Conservation (phyloP, 192 early-diverging fungal species). For the Backusella macrospora region DNA sequence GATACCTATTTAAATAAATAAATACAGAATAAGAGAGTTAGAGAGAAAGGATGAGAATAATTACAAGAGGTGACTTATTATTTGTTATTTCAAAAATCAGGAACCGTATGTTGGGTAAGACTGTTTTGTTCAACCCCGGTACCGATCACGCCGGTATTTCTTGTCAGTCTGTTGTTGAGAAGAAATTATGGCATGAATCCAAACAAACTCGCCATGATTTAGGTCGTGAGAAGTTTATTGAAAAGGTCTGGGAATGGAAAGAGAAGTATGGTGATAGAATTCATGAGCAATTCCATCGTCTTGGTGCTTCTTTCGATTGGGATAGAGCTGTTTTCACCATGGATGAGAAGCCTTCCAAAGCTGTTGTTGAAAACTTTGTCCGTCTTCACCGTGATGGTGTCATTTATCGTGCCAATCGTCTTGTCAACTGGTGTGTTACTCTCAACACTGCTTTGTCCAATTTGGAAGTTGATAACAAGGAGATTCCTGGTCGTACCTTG, state of each 20-base stretch:
- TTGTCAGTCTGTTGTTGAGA: constrained; percentile 96
- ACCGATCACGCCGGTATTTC: constrained; percentile 98
- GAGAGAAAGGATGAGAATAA: too few species aligned
- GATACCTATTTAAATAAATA: neutral
- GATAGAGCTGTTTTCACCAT: constrained; percentile 89
- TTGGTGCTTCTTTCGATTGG: constrained; percentile 96
- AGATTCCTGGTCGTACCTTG: constrained; percentile 83
- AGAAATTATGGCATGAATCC: constrained; percentile 86
- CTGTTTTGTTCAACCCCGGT: constrained; percentile 92
- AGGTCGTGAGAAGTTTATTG: constrained; percentile 88
- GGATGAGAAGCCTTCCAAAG: constrained; percentile 75
- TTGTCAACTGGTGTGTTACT: constrained; percentile 98
- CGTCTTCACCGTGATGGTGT: constrained; percentile 92
- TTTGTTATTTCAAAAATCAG: constrained; percentile 30
- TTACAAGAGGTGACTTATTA: neutral
- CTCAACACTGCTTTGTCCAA: constrained; percentile 97
- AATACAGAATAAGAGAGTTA: neutral
- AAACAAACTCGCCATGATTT: constrained; percentile 87
- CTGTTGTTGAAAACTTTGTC: constrained; percentile 94
- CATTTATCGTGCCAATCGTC: constrained; percentile 94
- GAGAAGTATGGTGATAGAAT: constrained; percentile 81
- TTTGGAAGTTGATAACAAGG: constrained; percentile 93
- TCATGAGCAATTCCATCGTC: constrained; percentile 83
- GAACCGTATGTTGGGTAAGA: constrained; percentile 97
- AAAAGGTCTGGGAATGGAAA: constrained; percentile 97